Evolutionary conservation across 2,329 filamentous ascomycete species (phyloP).

Genomic region (Stagonosporopsis chrysanthemi): DNA sequence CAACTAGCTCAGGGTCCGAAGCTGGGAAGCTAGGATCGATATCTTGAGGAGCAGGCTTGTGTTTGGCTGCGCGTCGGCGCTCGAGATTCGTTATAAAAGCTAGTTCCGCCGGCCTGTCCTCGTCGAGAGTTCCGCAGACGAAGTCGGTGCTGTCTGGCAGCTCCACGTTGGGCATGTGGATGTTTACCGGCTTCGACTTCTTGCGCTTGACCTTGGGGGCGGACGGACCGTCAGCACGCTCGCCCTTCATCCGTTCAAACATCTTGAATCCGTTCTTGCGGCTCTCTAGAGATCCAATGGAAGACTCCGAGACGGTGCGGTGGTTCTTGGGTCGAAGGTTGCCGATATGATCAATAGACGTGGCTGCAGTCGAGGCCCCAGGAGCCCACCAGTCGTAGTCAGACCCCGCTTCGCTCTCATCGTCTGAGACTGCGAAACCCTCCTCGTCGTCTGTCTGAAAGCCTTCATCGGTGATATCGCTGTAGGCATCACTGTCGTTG

Average conservation of each 20-base stretch:
- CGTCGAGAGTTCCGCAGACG: conserved; percentile 96
- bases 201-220: conserved; percentile 44
- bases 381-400: conserved; percentile 72
- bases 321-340: conserved; percentile 57
- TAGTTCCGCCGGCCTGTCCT: conserved; percentile 92
- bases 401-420: conserved; percentile 69
- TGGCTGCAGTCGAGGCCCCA: conserved; percentile 59
- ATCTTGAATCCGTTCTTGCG: conserved; percentile 39
- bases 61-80: conserved; percentile 80
- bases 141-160: conserved; percentile 98
- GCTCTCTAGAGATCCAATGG: conserved; percentile 60
- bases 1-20: conserved; percentile 85
- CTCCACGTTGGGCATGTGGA: conserved; percentile 74
- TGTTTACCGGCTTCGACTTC: conserved; percentile 61
- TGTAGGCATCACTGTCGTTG: conserved; percentile 49
- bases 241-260: conserved; percentile 32
- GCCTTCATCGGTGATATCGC: conserved; percentile 64
- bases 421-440: conserved; percentile 74
- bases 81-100: conserved; percentile 88
- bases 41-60: conserved; percentile 87
- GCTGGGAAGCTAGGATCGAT: conserved; percentile 92
- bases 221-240: conserved; percentile 13
- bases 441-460: conserved; percentile 83
- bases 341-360: conserved; percentile 58
- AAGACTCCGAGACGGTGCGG: conserved; percentile 61